Evolutionary conservation across 2,329 filamentous ascomycete species (phyloP).

Genomic region (Ascochyta pisi): DNA sequence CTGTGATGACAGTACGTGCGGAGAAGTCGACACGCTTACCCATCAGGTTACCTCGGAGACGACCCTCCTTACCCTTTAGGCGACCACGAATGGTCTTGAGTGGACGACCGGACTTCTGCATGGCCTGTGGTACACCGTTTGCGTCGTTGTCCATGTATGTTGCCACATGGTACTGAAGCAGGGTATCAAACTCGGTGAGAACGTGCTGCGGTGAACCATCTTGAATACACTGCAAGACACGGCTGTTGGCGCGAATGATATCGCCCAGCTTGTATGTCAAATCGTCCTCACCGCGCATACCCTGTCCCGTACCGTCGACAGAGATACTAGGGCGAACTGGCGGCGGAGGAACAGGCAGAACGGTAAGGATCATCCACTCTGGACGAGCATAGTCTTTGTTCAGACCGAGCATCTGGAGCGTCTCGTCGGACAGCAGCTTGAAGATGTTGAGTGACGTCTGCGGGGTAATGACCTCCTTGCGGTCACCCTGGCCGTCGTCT

Average conservation of each 20-base stretch:
- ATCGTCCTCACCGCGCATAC: conserved; percentile 96
- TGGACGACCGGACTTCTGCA: conserved; percentile 96
- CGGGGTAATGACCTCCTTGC: conserved; percentile 83
- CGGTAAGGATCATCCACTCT: conserved; percentile 97
- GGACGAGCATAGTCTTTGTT: conserved; percentile 95
- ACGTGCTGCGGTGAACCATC: conserved; percentile 94
- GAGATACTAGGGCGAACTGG: conserved; percentile 97
- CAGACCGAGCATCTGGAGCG: conserved; percentile 85
- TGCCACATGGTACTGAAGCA: conserved; percentile 96
- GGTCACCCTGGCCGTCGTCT: conserved; percentile 70
- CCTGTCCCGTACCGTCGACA: conserved; percentile 91
- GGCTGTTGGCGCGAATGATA: conserved; percentile 96
- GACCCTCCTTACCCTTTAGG: conserved; percentile 98
- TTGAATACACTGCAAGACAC: conserved; percentile 87
- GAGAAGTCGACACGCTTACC: conserved; percentile 96
- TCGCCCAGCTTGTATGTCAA: conserved; percentile 99
- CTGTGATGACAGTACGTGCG: conserved; percentile 98
- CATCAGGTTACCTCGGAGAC: conserved; percentile 98
- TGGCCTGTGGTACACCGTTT: conserved; percentile 88
- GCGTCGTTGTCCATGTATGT: conserved; percentile 99
- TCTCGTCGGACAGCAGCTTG: conserved; percentile 79
- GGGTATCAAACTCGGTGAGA: conserved; percentile 84
- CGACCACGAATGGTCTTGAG: conserved; percentile 96
- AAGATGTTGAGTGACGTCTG: conserved; percentile 87
- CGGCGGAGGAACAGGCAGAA: conserved; percentile 92